phyloP scores from a whole-genome alignment of 2,329 filamentous ascomycete species.

The Neofusicoccum ribis region DNA sequence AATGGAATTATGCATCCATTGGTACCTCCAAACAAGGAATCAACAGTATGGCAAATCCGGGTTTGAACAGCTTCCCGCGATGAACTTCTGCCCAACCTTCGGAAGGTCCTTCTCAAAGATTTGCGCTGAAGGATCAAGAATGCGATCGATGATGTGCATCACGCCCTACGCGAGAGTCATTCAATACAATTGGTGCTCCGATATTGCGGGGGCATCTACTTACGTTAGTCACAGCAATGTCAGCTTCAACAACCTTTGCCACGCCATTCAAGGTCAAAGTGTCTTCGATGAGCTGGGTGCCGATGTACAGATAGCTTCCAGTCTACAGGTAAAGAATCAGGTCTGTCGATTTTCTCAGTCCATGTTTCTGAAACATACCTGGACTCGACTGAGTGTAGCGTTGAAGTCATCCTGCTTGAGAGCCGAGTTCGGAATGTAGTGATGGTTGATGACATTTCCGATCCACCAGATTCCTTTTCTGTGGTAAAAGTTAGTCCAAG shows the following conservation, averaged over 20 bases:
- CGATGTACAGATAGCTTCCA: slow-evolving; percentile 12
- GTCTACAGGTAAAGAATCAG: neutral
- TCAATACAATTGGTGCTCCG: neutral
- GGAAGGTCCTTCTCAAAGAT: slow-evolving; percentile 28
- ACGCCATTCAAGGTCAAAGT: slow-evolving; percentile 2
- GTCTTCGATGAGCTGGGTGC: neutral
- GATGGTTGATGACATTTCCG: slow-evolving; percentile 14
- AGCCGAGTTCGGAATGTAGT: slow-evolving; percentile 11
- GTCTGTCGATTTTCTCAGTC: too few relatives aligned
- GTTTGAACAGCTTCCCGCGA: slow-evolving; percentile 31
- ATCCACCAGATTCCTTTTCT: slow-evolving; percentile 19
- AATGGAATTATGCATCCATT: too few relatives aligned
- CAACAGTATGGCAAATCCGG: slow-evolving; percentile 28
- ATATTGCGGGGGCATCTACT: neutral
- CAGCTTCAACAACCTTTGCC: slow-evolving; percentile 2
- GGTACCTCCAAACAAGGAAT: neutral
- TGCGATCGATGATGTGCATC: slow-evolving; percentile 28
- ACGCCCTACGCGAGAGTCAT: slow-evolving; percentile 22
- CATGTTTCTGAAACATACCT: neutral
- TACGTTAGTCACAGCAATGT: slow-evolving; percentile 16
- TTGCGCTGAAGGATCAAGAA: slow-evolving; percentile 29
- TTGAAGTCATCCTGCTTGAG: slow-evolving; percentile 1
- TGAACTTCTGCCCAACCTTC: slow-evolving; percentile 27
- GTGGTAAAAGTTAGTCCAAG: too few relatives aligned
- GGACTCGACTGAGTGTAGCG: neutral